Percentiles rank a stretch among this genome's conserved stretches.
Conservation (phyloP, 2,329 filamentous ascomycete genomes). For the Malbranchea zuffiana region DNA sequence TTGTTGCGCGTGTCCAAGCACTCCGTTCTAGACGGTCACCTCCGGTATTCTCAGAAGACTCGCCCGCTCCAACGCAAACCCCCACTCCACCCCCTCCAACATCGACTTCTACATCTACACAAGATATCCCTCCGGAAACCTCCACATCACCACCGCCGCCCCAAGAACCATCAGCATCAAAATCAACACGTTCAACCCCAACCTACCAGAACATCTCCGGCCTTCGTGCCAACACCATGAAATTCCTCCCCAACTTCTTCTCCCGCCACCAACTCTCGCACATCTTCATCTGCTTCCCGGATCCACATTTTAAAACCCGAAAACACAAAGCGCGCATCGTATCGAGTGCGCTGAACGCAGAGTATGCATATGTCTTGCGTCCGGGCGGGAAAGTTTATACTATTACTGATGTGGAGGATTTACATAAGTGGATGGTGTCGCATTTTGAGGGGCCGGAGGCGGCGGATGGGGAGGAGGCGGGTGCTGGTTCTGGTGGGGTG, state of each 20-base stretch:
- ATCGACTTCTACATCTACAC: slow-evolving; percentile 2
- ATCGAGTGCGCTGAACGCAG: slow-evolving; percentile 72
- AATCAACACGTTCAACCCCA: slow-evolving; percentile 8
- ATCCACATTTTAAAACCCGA: slow-evolving; percentile 93
- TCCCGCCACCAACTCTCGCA: slow-evolving; percentile 66
- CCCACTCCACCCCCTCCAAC: slow-evolving; percentile 3
- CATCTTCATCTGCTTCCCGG: slow-evolving; percentile 96
- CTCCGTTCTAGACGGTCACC: slow-evolving; percentile 46
- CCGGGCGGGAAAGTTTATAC: slow-evolving; percentile 87
- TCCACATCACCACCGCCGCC: neutral
- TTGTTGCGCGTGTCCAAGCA: slow-evolving; percentile 75
- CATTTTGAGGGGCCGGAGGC: slow-evolving; percentile 68
- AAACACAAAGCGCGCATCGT: slow-evolving; percentile 98
- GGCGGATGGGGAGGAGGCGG: slow-evolving; percentile 70
- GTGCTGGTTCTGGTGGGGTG: slow-evolving; percentile 48
- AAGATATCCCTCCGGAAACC: slow-evolving; percentile 8
- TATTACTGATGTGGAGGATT: slow-evolving; percentile 91
- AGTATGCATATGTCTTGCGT: slow-evolving; percentile 79
- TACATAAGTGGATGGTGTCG: slow-evolving; percentile 86
- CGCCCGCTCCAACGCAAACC: slow-evolving; percentile 3
- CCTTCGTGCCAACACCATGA: slow-evolving; percentile 92
- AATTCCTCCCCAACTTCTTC: slow-evolving; percentile 99
- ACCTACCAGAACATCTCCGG: slow-evolving; percentile 79
- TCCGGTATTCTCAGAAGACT: slow-evolving; percentile 17
- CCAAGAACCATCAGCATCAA: slow-evolving; percentile 5